Percentiles rank a stretch among this genome's conserved stretches.
These are phyloP conservation scores for Myotisia sp. DNA, from an alignment of 2,329 filamentous ascomycete species.

Conservation along the genomic window DNA sequence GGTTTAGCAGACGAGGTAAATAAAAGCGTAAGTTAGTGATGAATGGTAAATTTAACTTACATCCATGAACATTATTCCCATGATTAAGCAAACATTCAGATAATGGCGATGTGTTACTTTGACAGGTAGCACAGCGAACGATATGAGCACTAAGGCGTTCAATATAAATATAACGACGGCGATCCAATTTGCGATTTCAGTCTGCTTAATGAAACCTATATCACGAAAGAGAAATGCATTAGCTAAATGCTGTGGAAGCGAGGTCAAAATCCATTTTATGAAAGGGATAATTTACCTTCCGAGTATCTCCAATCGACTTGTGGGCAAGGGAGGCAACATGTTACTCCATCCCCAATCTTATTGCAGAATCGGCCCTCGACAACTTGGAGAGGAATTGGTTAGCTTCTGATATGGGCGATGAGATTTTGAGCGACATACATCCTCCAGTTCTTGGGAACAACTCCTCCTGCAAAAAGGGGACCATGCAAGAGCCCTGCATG, in stretches of 20 bases:
- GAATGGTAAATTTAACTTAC: constrained; percentile 38
- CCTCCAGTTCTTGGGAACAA: constrained; percentile 48
- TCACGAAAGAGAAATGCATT: constrained; percentile 5
- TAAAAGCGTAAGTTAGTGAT: neutral
- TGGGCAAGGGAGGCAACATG: constrained; percentile 85
- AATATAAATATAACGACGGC: constrained; percentile 60
- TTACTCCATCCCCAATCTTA: constrained; percentile 27
- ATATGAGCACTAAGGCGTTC: constrained; percentile 61
- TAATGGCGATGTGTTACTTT: constrained; percentile 90
- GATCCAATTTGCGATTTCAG: constrained; percentile 62
- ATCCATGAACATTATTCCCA: constrained; percentile 64
- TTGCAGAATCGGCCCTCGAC: constrained; percentile 49
- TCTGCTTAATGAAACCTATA: constrained; percentile 41
- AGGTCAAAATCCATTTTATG: neutral
- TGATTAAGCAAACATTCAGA: constrained; percentile 70
- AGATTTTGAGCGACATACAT: constrained; percentile 46
- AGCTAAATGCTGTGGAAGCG: neutral
- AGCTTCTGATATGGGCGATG: constrained; percentile 2
- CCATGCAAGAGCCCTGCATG: constrained; percentile 45
- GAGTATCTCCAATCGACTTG: constrained; percentile 61
- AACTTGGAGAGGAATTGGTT: constrained; percentile 29
- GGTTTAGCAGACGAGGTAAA: constrained; percentile 12
- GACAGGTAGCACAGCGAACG: constrained; percentile 65
- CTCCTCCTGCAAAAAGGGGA: constrained; percentile 53
- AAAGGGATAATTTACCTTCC: constrained; percentile 34